phyloP scores from a whole-genome alignment of 805 yeast genomes.

The Tetrapisispora taiwanensis region DNA sequence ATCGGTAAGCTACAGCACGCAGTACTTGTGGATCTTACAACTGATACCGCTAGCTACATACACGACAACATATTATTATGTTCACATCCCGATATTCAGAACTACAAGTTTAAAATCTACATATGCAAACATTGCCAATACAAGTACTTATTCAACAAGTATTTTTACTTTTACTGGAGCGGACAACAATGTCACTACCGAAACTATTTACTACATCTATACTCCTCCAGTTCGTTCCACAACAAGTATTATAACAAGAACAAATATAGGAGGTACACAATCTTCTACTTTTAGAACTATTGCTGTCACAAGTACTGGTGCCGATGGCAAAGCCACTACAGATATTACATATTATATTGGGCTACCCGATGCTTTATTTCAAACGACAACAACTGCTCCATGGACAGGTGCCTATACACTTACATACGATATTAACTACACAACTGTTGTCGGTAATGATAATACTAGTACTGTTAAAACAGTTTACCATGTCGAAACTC shows the following conservation, averaged over 20 bases:
- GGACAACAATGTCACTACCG: conserved; percentile 7
- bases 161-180: conserved; percentile 6
- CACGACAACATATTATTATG: neutral
- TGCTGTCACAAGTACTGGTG: neutral
- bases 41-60: neutral
- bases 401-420: neutral
- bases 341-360: neutral
- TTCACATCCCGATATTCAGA: neutral
- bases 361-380: neutral
- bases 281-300: neutral
- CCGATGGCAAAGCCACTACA: neutral
- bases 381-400: conserved; percentile 1
- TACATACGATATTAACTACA: conserved; percentile 1
- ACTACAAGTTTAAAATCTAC: neutral
- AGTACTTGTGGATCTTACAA: neutral
- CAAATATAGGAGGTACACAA: neutral
- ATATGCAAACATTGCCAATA: conserved; percentile 1
- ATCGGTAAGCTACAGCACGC: neutral
- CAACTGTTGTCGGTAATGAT: conserved; percentile 2
- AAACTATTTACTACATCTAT: conserved; percentile 8
- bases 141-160: conserved; percentile 6
- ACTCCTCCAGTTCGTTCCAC: conserved; percentile 4
- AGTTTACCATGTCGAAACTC: conserved; percentile 7
- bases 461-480: conserved; percentile 2
- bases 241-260: neutral